phyloP scores from a whole-genome alignment of 805 yeast species.

The Wickerhamomyces chaumierensis region DNA sequence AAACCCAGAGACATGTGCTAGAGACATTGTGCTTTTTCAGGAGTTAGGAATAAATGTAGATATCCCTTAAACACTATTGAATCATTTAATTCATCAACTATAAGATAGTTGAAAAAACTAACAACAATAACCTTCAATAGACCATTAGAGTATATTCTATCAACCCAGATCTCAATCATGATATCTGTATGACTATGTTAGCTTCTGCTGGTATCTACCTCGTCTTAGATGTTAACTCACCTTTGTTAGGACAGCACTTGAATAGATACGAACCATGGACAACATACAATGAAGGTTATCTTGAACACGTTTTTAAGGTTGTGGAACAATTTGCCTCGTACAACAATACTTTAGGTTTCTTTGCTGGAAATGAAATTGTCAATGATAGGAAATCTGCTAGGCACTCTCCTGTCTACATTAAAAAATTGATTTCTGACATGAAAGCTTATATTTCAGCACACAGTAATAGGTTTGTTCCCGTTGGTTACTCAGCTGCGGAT shows the following conservation, averaged over 20 bases:
- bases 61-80: constrained; percentile 25
- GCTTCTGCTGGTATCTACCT: constrained; percentile 91
- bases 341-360: constrained; percentile 82
- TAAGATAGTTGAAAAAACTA: constrained; percentile 31
- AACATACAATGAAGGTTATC: constrained; percentile 58
- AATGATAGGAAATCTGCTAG: constrained; percentile 67
- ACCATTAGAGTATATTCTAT: constrained; percentile 83
- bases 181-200: constrained; percentile 80
- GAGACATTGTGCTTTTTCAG: constrained; percentile 76
- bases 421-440: constrained; percentile 73
- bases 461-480: constrained; percentile 61
- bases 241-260: constrained; percentile 63
- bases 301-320: constrained; percentile 67
- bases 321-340: constrained; percentile 74
- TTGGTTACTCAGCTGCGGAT: constrained; percentile 96
- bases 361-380: constrained; percentile 86
- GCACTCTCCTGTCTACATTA: constrained; percentile 63
- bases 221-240: constrained; percentile 86
- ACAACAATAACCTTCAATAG: constrained; percentile 15
- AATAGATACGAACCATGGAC: constrained; percentile 94
- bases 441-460: constrained; percentile 55
- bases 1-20: constrained; percentile 57
- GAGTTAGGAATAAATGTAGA: constrained; percentile 63
- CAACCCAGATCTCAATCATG: constrained; percentile 75
- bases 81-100: not conserved